Evolutionary conservation across 2,329 filamentous ascomycete species (phyloP), one percentile per base, ranked within the genome.

Genomic region (Zymoseptoria crescenta): DNA sequence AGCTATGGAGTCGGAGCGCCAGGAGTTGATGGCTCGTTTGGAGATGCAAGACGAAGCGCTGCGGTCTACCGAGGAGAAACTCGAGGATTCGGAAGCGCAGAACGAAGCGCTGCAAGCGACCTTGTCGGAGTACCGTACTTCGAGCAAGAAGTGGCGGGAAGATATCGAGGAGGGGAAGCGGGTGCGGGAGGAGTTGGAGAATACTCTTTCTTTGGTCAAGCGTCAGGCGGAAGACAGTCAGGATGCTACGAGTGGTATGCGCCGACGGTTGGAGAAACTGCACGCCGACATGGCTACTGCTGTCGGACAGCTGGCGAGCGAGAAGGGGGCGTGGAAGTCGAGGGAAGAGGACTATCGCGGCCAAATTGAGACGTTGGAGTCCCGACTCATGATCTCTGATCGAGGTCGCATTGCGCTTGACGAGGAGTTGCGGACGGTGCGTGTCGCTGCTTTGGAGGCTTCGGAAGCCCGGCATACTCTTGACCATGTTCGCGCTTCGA

Each of bases 151-250:
- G 64, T 84, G 83, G 78, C 81, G 81, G 52, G 75, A 79, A 51
- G 81, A 86, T 60, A 77, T 84, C 8, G 81, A 86, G 54, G 75
- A 80, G 30, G 79, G 79, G 52, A 80, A 79, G 64, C 74, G 75
- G 50, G 81, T 84, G 64, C 91, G 89, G 66, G 89, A 87, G 72
- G 86, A 87, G 64, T 79, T 96, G 58, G 68, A 71, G 55, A 64
- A 61, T 35, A 70, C 69, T 29, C 84, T 96, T 59, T 84, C 87
- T 62, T 87, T 85, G 21, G 80, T 96, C 57, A 85, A 86, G 62
- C 92, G 96, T 75, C 93, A 91, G 69, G 86, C 92, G 69, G 85
- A 87, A 63, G 83, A 95, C 60, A 87, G 91, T 59, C 90, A 96
- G 71, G 85, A 82, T 29, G 68, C 69, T 19, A 64, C 67, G 5